These are phyloP conservation scores for Blastobotrys arbuscula DNA, from an alignment of 1,139 yeast genomes.

Conservation along the genomic window DNA sequence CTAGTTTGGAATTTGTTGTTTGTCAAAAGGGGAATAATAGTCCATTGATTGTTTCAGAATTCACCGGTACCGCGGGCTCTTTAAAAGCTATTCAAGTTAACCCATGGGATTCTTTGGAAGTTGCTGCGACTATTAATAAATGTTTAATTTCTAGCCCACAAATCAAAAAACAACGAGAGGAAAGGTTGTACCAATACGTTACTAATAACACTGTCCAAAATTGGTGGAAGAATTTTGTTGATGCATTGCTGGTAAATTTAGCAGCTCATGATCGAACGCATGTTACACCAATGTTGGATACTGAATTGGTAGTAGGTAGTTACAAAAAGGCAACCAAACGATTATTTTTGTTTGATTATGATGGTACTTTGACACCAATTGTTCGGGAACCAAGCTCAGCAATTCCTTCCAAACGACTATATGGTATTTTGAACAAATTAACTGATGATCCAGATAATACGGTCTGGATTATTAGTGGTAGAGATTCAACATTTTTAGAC, in stretches of 20 bases:
- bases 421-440: constrained; percentile 53
- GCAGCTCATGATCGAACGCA: constrained; percentile 41
- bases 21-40: constrained; percentile 71
- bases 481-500: constrained; percentile 86
- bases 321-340: constrained; percentile 62
- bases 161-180: constrained; percentile 36
- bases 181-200: constrained; percentile 54
- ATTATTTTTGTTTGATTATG: constrained; percentile 87
- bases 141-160: constrained; percentile 38
- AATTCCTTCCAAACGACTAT: constrained; percentile 75
- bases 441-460: constrained; percentile 74
- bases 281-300: constrained; percentile 80
- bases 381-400: constrained; percentile 98
- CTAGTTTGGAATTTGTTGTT: constrained; percentile 84
- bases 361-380: constrained; percentile 94
- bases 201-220: constrained; percentile 67
- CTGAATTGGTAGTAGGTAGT: constrained; percentile 47
- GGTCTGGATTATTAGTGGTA: constrained; percentile 94
- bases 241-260: constrained; percentile 48
- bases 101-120: constrained; percentile 96
- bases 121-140: constrained; percentile 75
- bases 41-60: constrained; percentile 84
- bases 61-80: constrained; percentile 85
- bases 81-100: constrained; percentile 76
- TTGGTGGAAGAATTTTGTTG: constrained; percentile 69